Evolutionary conservation across 495 filamentous ascomycete genomes (phyloP).

Genomic region (Pyronema omphalodes): DNA sequence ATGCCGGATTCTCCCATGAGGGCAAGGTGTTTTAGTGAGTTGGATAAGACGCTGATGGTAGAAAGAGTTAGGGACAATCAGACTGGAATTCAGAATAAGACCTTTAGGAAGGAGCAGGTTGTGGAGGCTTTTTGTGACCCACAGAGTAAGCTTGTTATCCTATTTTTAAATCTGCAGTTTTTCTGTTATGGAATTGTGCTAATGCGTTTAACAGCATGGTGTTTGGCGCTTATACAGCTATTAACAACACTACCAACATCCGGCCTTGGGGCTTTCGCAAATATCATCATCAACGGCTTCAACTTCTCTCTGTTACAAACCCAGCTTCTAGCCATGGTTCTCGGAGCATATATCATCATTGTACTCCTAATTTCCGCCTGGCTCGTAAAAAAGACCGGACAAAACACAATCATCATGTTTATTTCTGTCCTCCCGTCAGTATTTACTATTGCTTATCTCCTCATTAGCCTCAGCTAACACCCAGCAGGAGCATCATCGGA

Average conservation of each 20-base stretch:
- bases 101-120: conserved; percentile 45
- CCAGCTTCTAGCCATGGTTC: conserved; percentile 46
- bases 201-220: conserved; percentile 16
- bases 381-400: conserved; percentile 42
- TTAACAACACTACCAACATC: conserved; percentile 50
- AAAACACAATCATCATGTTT: conserved; percentile 47
- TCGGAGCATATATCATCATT: conserved; percentile 52
- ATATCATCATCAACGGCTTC: conserved; percentile 39
- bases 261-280: conserved; percentile 47
- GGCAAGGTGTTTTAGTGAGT: conserved; percentile 30
- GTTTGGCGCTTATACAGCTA: conserved; percentile 35
- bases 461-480: conserved; percentile 9
- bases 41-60: conserved; percentile 34
- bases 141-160: conserved; percentile 23
- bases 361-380: conserved; percentile 43
- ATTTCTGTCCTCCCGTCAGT: conserved; percentile 45
- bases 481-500: conserved; percentile 33
- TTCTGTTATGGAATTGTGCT: background rate
- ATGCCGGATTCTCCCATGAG: conserved; percentile 34
- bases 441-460: conserved; percentile 1
- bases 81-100: conserved; percentile 52
- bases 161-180: background rate
- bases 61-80: conserved; percentile 45
- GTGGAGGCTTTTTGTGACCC: conserved; percentile 34
- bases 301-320: conserved; percentile 34